These are phyloP conservation scores for Ogataea hybrid DNA, from an alignment of 1,139 yeast species.

Conservation along the genomic window DNA sequence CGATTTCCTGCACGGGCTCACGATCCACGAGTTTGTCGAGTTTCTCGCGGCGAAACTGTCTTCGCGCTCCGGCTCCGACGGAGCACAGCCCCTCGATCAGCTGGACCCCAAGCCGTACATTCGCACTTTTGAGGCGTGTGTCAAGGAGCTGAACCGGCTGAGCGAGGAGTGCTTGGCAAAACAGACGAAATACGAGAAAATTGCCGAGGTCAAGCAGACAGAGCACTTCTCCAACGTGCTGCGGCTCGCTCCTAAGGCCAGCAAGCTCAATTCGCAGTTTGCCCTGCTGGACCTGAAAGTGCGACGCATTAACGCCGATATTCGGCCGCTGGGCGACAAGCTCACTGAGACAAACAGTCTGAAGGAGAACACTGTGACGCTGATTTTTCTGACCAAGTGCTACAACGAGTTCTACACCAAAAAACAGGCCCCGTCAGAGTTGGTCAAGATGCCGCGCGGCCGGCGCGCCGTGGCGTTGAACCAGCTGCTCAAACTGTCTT, in stretches of 20 bases:
- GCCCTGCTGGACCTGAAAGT: slow-evolving; percentile 59
- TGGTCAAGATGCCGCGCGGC: too few species aligned
- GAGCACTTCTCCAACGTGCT: slow-evolving; percentile 68
- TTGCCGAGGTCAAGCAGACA: slow-evolving; percentile 62
- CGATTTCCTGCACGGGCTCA: slow-evolving; percentile 66
- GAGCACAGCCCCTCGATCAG: slow-evolving; percentile 52
- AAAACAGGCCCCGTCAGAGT: too few species aligned
- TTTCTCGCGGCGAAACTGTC: slow-evolving; percentile 72
- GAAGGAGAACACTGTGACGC: too few species aligned
- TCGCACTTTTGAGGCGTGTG: slow-evolving; percentile 85
- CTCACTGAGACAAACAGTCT: too few species aligned
- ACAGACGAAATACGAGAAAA: slow-evolving; percentile 48
- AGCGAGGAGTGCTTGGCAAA: slow-evolving; percentile 51
- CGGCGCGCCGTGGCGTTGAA: too few species aligned
- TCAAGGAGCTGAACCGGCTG: slow-evolving; percentile 64
- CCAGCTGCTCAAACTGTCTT: slow-evolving; percentile 62
- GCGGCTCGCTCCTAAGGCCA: slow-evolving; percentile 45
- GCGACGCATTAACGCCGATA: slow-evolving; percentile 55
- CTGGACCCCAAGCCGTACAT: slow-evolving; percentile 94
- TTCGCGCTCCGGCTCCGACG: slow-evolving; percentile 43
- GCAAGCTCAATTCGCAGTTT: slow-evolving; percentile 41
- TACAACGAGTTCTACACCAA: too few species aligned
- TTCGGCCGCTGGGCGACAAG: slow-evolving; percentile 73
- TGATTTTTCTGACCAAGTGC: too few species aligned
- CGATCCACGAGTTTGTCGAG: slow-evolving; percentile 82